Evolutionary conservation across 441 rosid species (phyloP).

Genomic region (Erodium moschatum): DNA sequence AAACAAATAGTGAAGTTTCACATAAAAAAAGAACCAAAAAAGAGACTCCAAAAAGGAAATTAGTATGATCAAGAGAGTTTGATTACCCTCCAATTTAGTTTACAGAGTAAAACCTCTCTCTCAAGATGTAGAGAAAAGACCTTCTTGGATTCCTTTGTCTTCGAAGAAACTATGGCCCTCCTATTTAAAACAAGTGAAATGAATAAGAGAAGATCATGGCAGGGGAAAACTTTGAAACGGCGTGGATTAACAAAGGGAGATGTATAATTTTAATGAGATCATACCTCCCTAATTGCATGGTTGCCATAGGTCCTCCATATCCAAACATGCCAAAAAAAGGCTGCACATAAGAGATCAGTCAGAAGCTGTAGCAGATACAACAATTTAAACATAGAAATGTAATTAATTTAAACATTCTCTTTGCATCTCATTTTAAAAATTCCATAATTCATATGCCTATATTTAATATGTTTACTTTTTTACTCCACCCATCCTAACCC

Average conservation of each 20-base stretch:
- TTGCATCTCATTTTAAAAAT: not conserved
- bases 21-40: slow-evolving; percentile 5
- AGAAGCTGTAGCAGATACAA: not conserved
- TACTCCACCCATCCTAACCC: not conserved
- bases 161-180: slow-evolving; percentile 53
- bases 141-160: slow-evolving; percentile 46
- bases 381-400: not conserved
- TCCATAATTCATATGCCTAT: not conserved
- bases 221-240: not conserved
- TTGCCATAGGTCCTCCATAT: slow-evolving; percentile 65
- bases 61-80: slow-evolving; percentile 8
- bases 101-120: slow-evolving; percentile 48
- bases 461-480: not conserved
- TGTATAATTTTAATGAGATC: no score
- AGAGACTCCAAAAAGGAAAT: not conserved
- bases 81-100: slow-evolving; percentile 51
- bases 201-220: not conserved
- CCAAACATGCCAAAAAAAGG: slow-evolving; percentile 83
- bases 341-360: slow-evolving; percentile 25
- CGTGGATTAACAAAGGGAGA: not conserved
- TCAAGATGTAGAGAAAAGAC: slow-evolving; percentile 45
- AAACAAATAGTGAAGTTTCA: slow-evolving; percentile 6
- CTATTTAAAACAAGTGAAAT: slow-evolving; percentile 23
- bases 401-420: not conserved
- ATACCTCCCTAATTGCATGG: slow-evolving; percentile 72